phyloP scores from a whole-genome alignment of 169 alveolate species.

The Cyclospora cayetanensis region DNA sequence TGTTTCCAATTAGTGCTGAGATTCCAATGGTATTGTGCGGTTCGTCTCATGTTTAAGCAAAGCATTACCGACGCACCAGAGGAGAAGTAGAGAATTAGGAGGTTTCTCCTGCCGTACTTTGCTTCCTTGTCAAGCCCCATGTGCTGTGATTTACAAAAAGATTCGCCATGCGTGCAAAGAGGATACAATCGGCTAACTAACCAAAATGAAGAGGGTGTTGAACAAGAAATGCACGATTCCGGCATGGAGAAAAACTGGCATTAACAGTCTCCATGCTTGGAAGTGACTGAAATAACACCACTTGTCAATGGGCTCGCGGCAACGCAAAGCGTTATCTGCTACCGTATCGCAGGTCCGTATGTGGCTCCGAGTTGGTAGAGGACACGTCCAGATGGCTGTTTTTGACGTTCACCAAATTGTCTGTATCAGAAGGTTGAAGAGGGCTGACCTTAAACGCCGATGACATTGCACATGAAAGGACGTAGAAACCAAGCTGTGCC shows the following conservation, averaged over 20 bases:
- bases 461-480: slow-evolving; percentile 58
- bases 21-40: not conserved
- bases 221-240: slow-evolving; percentile 80
- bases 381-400: slow-evolving; percentile 57
- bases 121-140: slow-evolving; percentile 59
- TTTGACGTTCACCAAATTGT: not conserved
- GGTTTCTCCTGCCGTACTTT: slow-evolving; percentile 38
- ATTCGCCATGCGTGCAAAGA: not conserved
- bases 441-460: slow-evolving; percentile 50
- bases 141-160: not conserved
- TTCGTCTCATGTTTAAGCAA: not conserved
- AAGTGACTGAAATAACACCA: not conserved
- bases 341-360: slow-evolving; percentile 65
- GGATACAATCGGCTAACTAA: too few relatives aligned
- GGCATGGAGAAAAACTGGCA: slow-evolving; percentile 83
- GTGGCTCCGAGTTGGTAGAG: slow-evolving; percentile 65
- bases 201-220: slow-evolving; percentile 77
- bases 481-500: slow-evolving; percentile 42
- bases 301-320: not conserved
- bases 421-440: too few relatives aligned
- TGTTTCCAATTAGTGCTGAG: slow-evolving; percentile 66
- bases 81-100: slow-evolving; percentile 55
- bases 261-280: slow-evolving; percentile 81
- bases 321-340: not conserved
- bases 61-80: slow-evolving; percentile 15